Evolutionary conservation across 1,284 basidiomycete species (phyloP).

Genomic region (Meripilus lineatus): DNA sequence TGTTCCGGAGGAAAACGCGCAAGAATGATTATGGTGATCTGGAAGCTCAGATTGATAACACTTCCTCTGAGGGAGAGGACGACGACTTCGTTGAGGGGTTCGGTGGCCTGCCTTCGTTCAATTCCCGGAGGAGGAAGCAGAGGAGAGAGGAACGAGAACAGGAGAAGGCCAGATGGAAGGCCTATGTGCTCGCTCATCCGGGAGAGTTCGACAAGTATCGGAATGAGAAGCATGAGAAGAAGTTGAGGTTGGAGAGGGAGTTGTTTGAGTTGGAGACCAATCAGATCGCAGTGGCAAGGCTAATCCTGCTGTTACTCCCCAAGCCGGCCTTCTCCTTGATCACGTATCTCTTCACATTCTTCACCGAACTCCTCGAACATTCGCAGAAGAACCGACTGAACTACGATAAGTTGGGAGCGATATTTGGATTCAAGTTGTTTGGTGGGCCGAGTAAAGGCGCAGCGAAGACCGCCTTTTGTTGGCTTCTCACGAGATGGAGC

Average conservation of each 20-base stretch:
- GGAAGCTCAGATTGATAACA: no score
- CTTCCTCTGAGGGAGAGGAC: slow-evolving; percentile 1
- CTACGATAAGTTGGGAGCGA: no score
- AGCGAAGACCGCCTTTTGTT: neutral
- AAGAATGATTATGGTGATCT: neutral
- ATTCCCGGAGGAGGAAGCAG: neutral
- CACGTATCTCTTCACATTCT: slow-evolving; percentile 60
- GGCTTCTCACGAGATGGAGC: neutral
- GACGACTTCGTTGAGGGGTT: slow-evolving; percentile 1
- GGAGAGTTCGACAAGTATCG: neutral
- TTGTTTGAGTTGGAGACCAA: slow-evolving; percentile 17
- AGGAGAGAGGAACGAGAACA: neutral
- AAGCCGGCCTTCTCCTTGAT: slow-evolving; percentile 51
- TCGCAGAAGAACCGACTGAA: no score
- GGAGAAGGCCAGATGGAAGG: neutral
- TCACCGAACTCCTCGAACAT: no score
- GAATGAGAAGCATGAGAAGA: neutral
- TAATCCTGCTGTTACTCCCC: slow-evolving; percentile 58
- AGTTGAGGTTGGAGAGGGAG: slow-evolving; percentile 1
- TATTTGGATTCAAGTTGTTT: slow-evolving; percentile 18
- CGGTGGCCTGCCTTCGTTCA: slow-evolving; percentile 6
- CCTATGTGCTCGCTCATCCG: neutral
- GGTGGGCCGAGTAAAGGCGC: neutral
- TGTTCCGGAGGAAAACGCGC: neutral
- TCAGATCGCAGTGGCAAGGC: slow-evolving; percentile 42